Conservation (phyloP, 495 filamentous ascomycete species). For the Glonium stellatum region DNA sequence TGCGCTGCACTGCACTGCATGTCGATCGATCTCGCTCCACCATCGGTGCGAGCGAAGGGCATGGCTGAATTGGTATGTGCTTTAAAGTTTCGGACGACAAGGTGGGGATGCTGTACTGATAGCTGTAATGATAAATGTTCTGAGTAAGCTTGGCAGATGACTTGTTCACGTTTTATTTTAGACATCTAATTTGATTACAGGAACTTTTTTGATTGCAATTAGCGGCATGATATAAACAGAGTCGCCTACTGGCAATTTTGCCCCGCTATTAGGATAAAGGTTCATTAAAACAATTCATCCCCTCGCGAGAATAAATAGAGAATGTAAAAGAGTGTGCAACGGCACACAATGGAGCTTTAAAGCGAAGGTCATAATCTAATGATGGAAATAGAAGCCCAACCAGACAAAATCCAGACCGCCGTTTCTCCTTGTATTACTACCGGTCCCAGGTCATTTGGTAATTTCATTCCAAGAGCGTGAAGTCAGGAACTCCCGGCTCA, state of each 20-base stretch:
- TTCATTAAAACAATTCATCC: neutral
- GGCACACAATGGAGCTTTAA: neutral
- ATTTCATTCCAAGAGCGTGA: slow-evolving; percentile 1
- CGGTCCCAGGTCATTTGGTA: neutral
- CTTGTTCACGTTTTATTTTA: neutral
- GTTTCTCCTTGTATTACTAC: neutral
- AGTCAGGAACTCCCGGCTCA: slow-evolving; percentile 20
- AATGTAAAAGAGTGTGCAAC: neutral
- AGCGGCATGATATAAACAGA: neutral
- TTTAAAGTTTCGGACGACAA: too few species aligned
- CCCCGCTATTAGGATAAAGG: neutral
- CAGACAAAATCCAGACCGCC: neutral
- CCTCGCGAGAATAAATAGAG: neutral
- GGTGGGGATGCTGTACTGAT: too few species aligned
- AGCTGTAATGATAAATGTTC: too few species aligned
- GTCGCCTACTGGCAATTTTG: neutral
- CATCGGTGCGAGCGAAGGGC: too few species aligned
- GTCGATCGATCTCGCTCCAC: too few species aligned
- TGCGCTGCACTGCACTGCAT: too few species aligned
- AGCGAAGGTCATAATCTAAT: neutral
- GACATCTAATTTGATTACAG: neutral
- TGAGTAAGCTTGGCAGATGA: neutral
- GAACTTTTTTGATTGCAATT: neutral
- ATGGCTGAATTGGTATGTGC: too few species aligned
- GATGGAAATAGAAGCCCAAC: neutral